phyloP scores from a whole-genome alignment of 768 basidiomycete genomes.

The Sarcodon sp. region DNA sequence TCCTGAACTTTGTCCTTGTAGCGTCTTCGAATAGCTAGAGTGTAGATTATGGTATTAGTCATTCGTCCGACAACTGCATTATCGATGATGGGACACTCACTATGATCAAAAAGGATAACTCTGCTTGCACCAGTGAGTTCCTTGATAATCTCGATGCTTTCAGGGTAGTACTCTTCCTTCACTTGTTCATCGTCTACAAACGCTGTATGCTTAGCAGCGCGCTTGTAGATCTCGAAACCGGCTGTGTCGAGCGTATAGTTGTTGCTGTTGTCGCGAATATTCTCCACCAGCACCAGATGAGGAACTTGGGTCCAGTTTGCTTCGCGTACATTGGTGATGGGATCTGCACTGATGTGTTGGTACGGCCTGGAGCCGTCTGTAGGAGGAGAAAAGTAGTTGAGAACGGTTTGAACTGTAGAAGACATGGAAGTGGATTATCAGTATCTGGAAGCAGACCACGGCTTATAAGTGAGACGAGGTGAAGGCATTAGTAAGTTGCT shows the following conservation, averaged over 20 bases:
- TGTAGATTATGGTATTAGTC: not conserved
- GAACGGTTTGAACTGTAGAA: constrained; percentile 3
- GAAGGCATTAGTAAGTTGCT: too few relatives aligned
- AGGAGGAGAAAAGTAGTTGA: constrained; percentile 12
- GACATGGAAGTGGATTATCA: not conserved
- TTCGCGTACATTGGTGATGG: constrained; percentile 3
- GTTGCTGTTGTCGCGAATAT: constrained; percentile 17
- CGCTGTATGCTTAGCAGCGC: constrained; percentile 21
- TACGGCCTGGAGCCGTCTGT: constrained; percentile 16
- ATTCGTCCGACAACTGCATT: not conserved
- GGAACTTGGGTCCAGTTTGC: not conserved
- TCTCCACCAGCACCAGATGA: constrained; percentile 14
- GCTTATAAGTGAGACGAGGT: not conserved
- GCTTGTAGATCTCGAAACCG: constrained; percentile 29
- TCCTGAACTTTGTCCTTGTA: not conserved
- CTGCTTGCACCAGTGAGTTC: constrained; percentile 23
- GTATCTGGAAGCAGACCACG: not conserved
- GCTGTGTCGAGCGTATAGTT: constrained; percentile 21
- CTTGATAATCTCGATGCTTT: constrained; percentile 28
- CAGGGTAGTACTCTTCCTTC: constrained; percentile 24
- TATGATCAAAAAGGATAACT: constrained; percentile 31
- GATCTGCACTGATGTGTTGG: constrained; percentile 12
- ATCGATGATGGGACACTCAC: too few relatives aligned
- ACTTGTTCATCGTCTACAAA: constrained; percentile 27
- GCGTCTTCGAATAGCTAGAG: not conserved